A percentile compares a stretch with the other conserved stretches of the same genome.
phyloP scores from a whole-genome alignment of 78 protist genomes.

The Cavenderia fasciculata region DNA sequence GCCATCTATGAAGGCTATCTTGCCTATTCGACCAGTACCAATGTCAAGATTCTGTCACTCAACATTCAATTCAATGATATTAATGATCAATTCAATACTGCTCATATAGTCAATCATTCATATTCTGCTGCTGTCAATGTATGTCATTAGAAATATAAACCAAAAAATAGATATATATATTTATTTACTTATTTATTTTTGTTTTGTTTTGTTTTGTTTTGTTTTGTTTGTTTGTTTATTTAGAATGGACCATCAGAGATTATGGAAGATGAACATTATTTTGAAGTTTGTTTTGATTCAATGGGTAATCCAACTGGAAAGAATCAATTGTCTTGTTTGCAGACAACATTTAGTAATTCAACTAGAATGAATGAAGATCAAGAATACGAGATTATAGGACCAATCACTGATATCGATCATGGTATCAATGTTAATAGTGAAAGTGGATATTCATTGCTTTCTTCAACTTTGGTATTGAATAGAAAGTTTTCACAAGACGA shows the following conservation, averaged over 20 bases:
- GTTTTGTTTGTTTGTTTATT: neutral
- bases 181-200: neutral
- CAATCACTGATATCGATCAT: conserved; percentile 71
- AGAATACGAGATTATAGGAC: conserved; percentile 21
- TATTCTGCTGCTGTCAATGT: conserved; percentile 10
- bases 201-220: neutral
- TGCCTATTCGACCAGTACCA: conserved; percentile 34
- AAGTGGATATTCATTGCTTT: conserved; percentile 40
- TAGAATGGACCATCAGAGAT: conserved; percentile 76
- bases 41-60: conserved; percentile 44
- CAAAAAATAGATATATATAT: neutral
- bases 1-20: conserved; percentile 43
- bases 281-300: conserved; percentile 54
- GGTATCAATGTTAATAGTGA: conserved; percentile 66
- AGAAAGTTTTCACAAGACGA: conserved; percentile 38
- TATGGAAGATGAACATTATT: conserved; percentile 72
- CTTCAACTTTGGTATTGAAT: conserved; percentile 32
- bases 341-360: neutral
- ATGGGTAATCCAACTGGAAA: conserved; percentile 68
- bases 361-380: neutral
- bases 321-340: conserved; percentile 32
- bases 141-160: neutral
- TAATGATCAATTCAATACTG: too few species aligned
- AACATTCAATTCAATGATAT: conserved; percentile 21
- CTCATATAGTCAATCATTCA: neutral